Conservation (phyloP, 2,329 filamentous ascomycete species). For the Diplodia seriata region DNA sequence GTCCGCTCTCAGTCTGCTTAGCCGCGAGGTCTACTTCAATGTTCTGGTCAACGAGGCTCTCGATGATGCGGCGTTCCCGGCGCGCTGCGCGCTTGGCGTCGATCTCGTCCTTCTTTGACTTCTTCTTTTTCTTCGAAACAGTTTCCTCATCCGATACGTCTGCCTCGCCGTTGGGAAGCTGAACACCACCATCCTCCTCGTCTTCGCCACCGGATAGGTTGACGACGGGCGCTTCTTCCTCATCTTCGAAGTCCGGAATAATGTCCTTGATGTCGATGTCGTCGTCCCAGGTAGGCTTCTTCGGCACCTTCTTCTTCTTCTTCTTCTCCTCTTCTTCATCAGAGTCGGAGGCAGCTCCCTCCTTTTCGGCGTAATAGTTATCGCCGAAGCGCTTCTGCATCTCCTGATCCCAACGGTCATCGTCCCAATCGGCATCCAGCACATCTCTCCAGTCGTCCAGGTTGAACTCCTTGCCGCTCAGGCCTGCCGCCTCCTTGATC, state of each 20-base stretch:
- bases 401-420: slow-evolving; percentile 86
- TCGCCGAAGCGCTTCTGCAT: slow-evolving; percentile 91
- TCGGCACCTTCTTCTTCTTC: slow-evolving; percentile 65
- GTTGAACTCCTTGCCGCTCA: slow-evolving; percentile 69
- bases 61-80: slow-evolving; percentile 81
- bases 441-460: slow-evolving; percentile 86
- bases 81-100: slow-evolving; percentile 75
- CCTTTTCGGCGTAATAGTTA: slow-evolving; percentile 80
- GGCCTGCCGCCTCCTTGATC: slow-evolving; percentile 87
- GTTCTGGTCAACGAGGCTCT: slow-evolving; percentile 82
- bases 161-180: slow-evolving; percentile 35
- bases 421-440: slow-evolving; percentile 86
- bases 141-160: slow-evolving; percentile 49
- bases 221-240: slow-evolving; percentile 57
- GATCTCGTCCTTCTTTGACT: slow-evolving; percentile 51
- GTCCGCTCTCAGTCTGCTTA: slow-evolving; percentile 54
- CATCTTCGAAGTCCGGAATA: slow-evolving; percentile 79
- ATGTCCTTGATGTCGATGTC: slow-evolving; percentile 97
- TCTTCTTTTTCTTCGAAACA: slow-evolving; percentile 51
- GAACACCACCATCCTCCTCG: slow-evolving; percentile 46
- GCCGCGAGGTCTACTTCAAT: slow-evolving; percentile 74
- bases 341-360: slow-evolving; percentile 48
- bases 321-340: slow-evolving; percentile 38
- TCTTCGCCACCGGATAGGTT: slow-evolving; percentile 63
- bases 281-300: slow-evolving; percentile 93